Evolutionary conservation across 768 basidiomycete genomes (phyloP), one percentile per base, ranked within the genome.

Genomic region (Trametes coccinea): DNA sequence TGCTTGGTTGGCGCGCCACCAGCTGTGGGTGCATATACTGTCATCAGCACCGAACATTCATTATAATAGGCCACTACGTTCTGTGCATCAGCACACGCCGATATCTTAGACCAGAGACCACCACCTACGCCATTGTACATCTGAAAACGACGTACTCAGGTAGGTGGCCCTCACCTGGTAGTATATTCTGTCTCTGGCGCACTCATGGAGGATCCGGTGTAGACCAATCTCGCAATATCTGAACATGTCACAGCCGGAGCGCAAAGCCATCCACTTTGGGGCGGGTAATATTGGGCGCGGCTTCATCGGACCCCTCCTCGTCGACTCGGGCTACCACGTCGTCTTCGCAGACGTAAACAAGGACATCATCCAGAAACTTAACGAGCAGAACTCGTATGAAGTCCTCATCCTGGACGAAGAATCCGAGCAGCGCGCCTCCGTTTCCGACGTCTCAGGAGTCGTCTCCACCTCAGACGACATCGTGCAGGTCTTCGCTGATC

Each of bases 221-320:
- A 22, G 22, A 22, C 22, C 22, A 22, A 37, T 37, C 5, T 44
- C 10, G 37, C 31, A 17, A 27, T 14, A 60, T 22, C 33, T 37
- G 34, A 37, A 40, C 46, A 60, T 61, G 60, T 39, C 60, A 11
- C 13, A 48, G 33, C 17, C 29, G 11, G 51, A 69, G n/a, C 67
- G 62, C 4, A 70, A 64, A 53, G 75, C 73, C 8, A 67, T 77
- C 50, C 76, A 77, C 61, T 77, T 77, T 55, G 76, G 76, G 31
- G 76, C 76, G 3, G 76, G 76, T 5, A 76, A 75, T 65, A 75
- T 76, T 48, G 76, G 76, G 11, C 71, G 75, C 6, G 76, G 76
- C 7, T 77, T 77, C 64, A 77, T 77, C 52, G 76, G 74, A 0
- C 76, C 76, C 9, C 70, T 77, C 13, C 73, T 77, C 39, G 63